Conservation (phyloP, 2,329 filamentous ascomycete genomes). For the Alternaria metachromatica region DNA sequence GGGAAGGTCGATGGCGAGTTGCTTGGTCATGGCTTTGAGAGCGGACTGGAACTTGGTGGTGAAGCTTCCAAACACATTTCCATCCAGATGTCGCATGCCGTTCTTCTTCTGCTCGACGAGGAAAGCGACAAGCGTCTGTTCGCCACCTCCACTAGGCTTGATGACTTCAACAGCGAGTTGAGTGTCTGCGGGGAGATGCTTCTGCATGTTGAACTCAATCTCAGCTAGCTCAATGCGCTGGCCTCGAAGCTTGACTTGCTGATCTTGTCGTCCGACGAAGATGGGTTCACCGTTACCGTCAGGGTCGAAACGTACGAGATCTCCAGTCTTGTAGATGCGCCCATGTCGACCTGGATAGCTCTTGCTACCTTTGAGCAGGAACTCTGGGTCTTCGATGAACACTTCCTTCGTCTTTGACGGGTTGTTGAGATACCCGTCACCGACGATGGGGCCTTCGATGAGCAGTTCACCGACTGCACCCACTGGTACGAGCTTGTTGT, state of each 20-base stretch:
- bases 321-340: slow-evolving; percentile 43
- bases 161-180: slow-evolving; percentile 60
- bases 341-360: slow-evolving; percentile 61
- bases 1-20: slow-evolving; percentile 38
- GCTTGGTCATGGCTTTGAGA: slow-evolving; percentile 37
- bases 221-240: slow-evolving; percentile 49
- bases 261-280: slow-evolving; percentile 47
- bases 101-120: slow-evolving; percentile 40
- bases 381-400: slow-evolving; percentile 60
- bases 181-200: slow-evolving; percentile 47
- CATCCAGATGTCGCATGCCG: slow-evolving; percentile 39
- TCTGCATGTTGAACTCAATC: slow-evolving; percentile 50
- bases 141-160: slow-evolving; percentile 41
- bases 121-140: slow-evolving; percentile 45
- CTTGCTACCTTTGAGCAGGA: slow-evolving; percentile 67
- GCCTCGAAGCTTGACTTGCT: slow-evolving; percentile 52
- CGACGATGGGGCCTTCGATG: slow-evolving; percentile 63
- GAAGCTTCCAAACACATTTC: slow-evolving; percentile 40
- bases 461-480: slow-evolving; percentile 61
- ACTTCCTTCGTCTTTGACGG: slow-evolving; percentile 46
- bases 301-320: slow-evolving; percentile 58
- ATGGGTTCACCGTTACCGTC: slow-evolving; percentile 45
- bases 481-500: slow-evolving; percentile 46
- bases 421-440: slow-evolving; percentile 47
- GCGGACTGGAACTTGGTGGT: slow-evolving; percentile 39